A percentile compares a stretch with the other conserved stretches of the same genome.
Evolutionary conservation across 179 eudicot genomes (phyloP).

Genomic region (Camellia oleifera): DNA sequence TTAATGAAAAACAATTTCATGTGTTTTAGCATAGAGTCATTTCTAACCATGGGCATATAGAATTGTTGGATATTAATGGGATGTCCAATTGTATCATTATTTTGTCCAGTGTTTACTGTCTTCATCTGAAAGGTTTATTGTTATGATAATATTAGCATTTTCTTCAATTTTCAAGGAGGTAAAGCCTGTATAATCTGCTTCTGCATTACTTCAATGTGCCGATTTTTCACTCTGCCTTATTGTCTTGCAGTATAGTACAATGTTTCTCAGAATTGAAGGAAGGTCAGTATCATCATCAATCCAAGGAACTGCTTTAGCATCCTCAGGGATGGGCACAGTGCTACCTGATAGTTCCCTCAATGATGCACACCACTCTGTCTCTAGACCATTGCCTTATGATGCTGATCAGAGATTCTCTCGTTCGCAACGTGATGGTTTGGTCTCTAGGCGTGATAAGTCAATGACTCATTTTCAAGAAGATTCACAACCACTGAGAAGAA

Average conservation of each 20-base stretch:
- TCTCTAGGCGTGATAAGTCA: conserved; percentile 20
- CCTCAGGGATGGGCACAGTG: conserved; percentile 10
- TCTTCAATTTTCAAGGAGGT: background rate
- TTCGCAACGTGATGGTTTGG: conserved; percentile 18
- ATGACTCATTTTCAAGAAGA: conserved; percentile 21
- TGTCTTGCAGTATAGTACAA: conserved; percentile 16
- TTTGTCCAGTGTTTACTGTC: background rate
- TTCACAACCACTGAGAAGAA: conserved; percentile 18
- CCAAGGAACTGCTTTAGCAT: conserved; percentile 19
- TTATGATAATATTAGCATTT: background rate
- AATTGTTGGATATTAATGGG: background rate
- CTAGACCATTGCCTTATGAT: conserved; percentile 16
- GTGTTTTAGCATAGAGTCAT: background rate
- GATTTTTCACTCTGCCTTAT: background rate
- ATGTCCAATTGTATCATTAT: background rate
- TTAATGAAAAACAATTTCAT: too few species aligned
- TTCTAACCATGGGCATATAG: background rate
- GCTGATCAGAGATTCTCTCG: conserved; percentile 21
- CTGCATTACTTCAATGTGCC: background rate
- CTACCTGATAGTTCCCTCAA: conserved; percentile 15
- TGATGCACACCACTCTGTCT: conserved; percentile 13
- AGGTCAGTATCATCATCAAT: conserved; percentile 16
- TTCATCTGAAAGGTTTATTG: background rate
- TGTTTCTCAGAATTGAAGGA: conserved; percentile 23
- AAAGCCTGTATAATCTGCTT: background rate